Evolutionary conservation across 2,329 filamentous ascomycete species (phyloP), one percentile per base, ranked within the genome.

Genomic region (Capronia epimyces): DNA sequence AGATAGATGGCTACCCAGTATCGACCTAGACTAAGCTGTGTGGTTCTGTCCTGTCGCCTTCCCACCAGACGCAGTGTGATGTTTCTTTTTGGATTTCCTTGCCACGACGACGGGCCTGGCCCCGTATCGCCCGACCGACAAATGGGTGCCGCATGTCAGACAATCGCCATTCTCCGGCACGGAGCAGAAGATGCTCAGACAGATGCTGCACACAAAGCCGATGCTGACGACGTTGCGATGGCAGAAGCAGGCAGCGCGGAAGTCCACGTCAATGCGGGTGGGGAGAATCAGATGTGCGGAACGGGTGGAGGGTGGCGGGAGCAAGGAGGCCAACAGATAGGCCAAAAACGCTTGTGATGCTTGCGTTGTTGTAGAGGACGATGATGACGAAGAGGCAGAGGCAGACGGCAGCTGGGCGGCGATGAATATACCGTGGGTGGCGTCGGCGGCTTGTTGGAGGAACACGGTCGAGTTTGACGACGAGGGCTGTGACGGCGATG

Each of bases 201-300:
- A 98, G 61, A 98, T 89, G 55, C 88, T 95, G 74, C 93, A 98
- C 31, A 98, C 91, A 66, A 88, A 98, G 7, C 90, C 93, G 1
- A 90, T 82, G 69, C 96, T 89, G 37, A 98, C 85, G 16, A 97
- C 89, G 29, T 81, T 82, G 44, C 91, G 79, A 70, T 98, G 93
- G 67, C 93, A 98, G 72, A 98, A 98, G 67, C 93, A 98, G 2
- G 93, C 93, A n/a, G 94, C 91, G 37, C 93, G 82, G 67, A 98
- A 98, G 70, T 98, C 94, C 37, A 98, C 89, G 39, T 86, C 83
- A 49, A 90, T 86, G 31, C 88, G 84, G 6, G 86, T 88, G 0
- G 93, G 90, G 3, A 85, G 74, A 36, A 95, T 78, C 36, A 98
- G 73, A 51, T 84, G 79, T 12, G 51, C 31, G 40, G 77, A 69